Base-by-base conservation (phyloP, 441 rosid species). In the Eutrema salsugineum region DNA sequence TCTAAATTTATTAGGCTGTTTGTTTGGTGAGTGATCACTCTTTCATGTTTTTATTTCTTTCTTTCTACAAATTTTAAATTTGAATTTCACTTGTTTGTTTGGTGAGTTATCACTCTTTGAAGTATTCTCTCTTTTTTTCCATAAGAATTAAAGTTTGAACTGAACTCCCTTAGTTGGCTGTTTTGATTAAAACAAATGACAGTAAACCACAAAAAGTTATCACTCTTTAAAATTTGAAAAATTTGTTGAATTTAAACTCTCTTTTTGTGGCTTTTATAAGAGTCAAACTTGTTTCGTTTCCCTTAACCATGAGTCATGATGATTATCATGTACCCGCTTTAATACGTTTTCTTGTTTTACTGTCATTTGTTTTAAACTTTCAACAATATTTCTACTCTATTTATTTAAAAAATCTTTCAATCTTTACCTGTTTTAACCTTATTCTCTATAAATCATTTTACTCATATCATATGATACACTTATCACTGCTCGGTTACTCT, bases 21-120 rank as follows among this genome's bases (percentile, higher is more conserved):
- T 73, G 66, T 73, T 66, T 27, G 77, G 72, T 73, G 67, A 57
- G 30, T 73, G 66, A 39, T 16, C 77, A 73, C 60, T 66, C 38
- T 43, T 58, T 36, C 42, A 38, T 35, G 54, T 62, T 40, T 63
- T 71, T 50, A 0, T 46, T 35, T 19, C 30, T 8, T 62, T 42
- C 19, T 39, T 16, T 38, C 2, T 20, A 28, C 7, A 36, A 43
- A 27, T 30, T 40, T 3, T n/a, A 3, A 50, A 1, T 42, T 71
- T 49, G 14, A 28, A 8, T 59, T 38, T 5, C 10, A 32, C 1
- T 11, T 63, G 17, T 63, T 30, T 30, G 58, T 64, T 64, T 55
- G 77, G 61, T 71, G 54, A 38, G 35, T 36, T 24, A 46, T 57
- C 56, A 68, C 57, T 68, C 1, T 3, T 46, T 17, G 27, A 3